Evolutionary conservation across 2,329 filamentous ascomycete species (phyloP), one percentile per base, ranked within the genome.

Genomic region (Boeremia lycopersici): DNA sequence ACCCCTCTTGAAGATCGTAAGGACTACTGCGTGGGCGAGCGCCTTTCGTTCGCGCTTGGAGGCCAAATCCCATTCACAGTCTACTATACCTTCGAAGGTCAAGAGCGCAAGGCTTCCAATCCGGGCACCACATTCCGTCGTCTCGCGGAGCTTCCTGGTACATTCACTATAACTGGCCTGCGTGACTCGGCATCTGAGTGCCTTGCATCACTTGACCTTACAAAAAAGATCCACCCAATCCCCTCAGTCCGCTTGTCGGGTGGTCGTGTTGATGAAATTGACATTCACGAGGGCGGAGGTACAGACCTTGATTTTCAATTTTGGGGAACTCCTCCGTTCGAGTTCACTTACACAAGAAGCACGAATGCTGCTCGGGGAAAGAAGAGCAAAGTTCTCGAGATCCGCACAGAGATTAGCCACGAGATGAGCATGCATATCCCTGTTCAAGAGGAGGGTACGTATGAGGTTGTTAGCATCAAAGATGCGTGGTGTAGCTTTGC

Each of bases 401-500:
- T 96, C 61, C 86, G 90, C 64, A 92, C 95, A 63, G 93, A 97
- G 65, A 82, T 89, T 15, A 93, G 89, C 43, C 85, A 93, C 59
- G 91, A 96, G 68, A 84, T 91, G 73, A 87, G 80, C 68, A 93
- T 96, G 82, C 85, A 86, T 25, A 85, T 98, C 65, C 87, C 87
- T 66, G 92, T 93, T 25, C 92, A 89, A 64, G 90, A 96, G 71
- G 95, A 98, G 81, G 95, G 95, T 44, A 96, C 92, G 63, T 99
- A 99, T 72, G 95, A 99, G 78, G 93, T 99, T 15, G 90, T 98
- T 28, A 89, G 91, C 10, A 96, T 99, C 76, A 96, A 96, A 81
- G 95, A 99, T 76, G 86, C 86, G 69, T 96, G 86, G 78, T 99
- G 95, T 74, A 88, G 91, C 25, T 96, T 96, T 75, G 90, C 90